Conservation (phyloP, 2,329 filamentous ascomycete species). For the Xylaria sp. region DNA sequence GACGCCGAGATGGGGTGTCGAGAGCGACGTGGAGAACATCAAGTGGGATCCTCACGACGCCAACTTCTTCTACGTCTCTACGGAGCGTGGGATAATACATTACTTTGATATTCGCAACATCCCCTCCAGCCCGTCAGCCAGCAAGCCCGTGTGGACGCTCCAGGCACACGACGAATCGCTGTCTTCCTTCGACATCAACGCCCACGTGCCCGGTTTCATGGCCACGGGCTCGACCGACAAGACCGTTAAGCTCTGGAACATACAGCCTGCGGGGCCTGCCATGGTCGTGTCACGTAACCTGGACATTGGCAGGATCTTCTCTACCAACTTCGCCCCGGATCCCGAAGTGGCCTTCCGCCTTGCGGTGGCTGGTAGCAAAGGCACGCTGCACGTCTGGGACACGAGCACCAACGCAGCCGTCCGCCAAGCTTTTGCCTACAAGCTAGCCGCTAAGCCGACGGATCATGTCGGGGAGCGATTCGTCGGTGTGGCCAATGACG, state of each 20-base stretch:
- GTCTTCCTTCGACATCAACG: constrained; percentile 92
- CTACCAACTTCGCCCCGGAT: constrained; percentile 89
- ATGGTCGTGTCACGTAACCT: constrained; percentile 93
- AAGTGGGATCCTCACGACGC: constrained; percentile 92
- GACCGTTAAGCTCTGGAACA: constrained; percentile 97
- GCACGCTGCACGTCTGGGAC: constrained; percentile 93
- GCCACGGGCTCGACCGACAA: constrained; percentile 94
- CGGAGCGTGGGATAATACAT: constrained; percentile 90
- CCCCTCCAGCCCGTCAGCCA: constrained; percentile 75
- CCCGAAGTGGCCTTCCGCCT: constrained; percentile 90
- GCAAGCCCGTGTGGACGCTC: constrained; percentile 91
- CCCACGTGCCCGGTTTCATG: constrained; percentile 88
- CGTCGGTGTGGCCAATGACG: constrained; percentile 76
- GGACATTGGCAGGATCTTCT: constrained; percentile 95
- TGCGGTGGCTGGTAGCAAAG: constrained; percentile 94
- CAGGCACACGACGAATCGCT: constrained; percentile 95
- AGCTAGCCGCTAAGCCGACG: constrained; percentile 66
- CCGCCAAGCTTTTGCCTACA: constrained; percentile 81
- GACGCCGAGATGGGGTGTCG: constrained; percentile 87
- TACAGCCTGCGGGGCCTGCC: constrained; percentile 79
- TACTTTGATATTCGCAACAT: constrained; percentile 87
- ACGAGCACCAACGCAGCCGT: constrained; percentile 92
- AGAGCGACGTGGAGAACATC: constrained; percentile 93
- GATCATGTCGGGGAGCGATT: constrained; percentile 78
- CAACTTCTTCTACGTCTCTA: constrained; percentile 95